phyloP scores from a whole-genome alignment of 371 early-diverging fungal genomes.

The Smittium culicis region DNA sequence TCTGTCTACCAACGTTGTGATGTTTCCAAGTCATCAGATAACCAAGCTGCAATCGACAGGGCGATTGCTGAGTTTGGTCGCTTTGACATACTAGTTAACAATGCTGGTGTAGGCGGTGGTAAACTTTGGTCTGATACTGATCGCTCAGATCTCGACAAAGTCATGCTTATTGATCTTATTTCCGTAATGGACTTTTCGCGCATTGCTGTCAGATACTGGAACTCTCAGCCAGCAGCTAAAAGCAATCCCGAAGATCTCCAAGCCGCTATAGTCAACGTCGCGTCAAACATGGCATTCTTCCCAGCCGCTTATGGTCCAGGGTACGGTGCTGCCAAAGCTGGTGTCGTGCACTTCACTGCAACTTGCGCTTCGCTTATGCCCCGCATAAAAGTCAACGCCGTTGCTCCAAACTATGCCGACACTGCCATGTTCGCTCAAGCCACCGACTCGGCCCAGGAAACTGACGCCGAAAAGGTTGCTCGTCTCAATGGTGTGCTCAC shows the following conservation, averaged over 20 bases:
- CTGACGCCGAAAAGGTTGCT: not conserved
- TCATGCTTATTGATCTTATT: slow-evolving; percentile 48
- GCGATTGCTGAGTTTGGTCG: slow-evolving; percentile 40
- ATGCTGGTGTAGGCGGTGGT: slow-evolving; percentile 43
- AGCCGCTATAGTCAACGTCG: slow-evolving; percentile 63
- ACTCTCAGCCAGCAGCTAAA: not conserved
- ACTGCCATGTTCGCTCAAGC: slow-evolving; percentile 28
- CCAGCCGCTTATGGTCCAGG: slow-evolving; percentile 50
- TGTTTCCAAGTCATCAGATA: slow-evolving; percentile 38
- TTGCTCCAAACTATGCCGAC: slow-evolving; percentile 63
- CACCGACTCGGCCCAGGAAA: not conserved
- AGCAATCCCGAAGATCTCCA: too few relatives aligned
- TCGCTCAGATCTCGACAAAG: slow-evolving; percentile 25
- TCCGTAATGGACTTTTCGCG: slow-evolving; percentile 52
- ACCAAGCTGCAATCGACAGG: slow-evolving; percentile 32
- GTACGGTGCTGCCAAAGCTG: slow-evolving; percentile 69
- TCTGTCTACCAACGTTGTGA: slow-evolving; percentile 41
- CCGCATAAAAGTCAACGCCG: slow-evolving; percentile 52
- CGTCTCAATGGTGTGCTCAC: slow-evolving; percentile 32
- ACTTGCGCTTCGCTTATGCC: slow-evolving; percentile 21
- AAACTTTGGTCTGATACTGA: slow-evolving; percentile 20
- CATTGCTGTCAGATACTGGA: slow-evolving; percentile 47
- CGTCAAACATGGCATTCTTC: slow-evolving; percentile 60
- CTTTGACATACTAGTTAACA: slow-evolving; percentile 53
- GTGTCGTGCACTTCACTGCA: slow-evolving; percentile 36